A percentile compares a stretch with the other conserved stretches of the same genome.
Evolutionary conservation across 805 yeast genomes (phyloP).

Genomic region (Tetrapisispora nanseiensis): DNA sequence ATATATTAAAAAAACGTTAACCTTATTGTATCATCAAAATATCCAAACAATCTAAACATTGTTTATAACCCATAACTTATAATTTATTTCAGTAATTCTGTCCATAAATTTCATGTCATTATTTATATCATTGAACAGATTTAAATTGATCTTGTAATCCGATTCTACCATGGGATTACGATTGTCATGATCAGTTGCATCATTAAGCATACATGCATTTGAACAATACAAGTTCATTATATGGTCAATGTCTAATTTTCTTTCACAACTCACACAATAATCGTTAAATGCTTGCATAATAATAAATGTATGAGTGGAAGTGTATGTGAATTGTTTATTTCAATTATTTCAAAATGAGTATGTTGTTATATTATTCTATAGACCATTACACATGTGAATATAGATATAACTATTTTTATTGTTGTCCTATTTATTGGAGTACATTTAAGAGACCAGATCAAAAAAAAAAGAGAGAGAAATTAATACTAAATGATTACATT

Average conservation of each 20-base stretch:
- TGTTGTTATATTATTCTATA: too few species aligned
- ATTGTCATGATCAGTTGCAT: not conserved
- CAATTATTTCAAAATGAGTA: too few species aligned
- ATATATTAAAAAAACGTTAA: not conserved
- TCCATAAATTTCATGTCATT: not conserved
- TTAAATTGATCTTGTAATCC: not conserved
- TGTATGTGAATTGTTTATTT: too few species aligned
- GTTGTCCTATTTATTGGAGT: too few species aligned
- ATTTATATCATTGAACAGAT: not conserved
- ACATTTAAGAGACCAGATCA: too few species aligned
- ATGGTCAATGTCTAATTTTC: not conserved
- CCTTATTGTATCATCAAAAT: not conserved
- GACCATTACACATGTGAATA: too few species aligned
- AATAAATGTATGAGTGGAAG: not conserved
- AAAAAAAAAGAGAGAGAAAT: too few species aligned
- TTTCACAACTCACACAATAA: constrained; percentile 1
- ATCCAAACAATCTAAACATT: constrained; percentile 1
- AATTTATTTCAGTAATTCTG: constrained; percentile 1
- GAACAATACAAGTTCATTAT: not conserved
- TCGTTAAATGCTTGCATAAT: constrained; percentile 1
- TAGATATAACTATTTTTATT: too few species aligned
- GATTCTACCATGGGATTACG: not conserved
- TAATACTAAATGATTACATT: too few species aligned
- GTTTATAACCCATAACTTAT: constrained; percentile 1
- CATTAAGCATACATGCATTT: not conserved